Conservation (phyloP, 441 rosid species). For the Erodium texanum region DNA sequence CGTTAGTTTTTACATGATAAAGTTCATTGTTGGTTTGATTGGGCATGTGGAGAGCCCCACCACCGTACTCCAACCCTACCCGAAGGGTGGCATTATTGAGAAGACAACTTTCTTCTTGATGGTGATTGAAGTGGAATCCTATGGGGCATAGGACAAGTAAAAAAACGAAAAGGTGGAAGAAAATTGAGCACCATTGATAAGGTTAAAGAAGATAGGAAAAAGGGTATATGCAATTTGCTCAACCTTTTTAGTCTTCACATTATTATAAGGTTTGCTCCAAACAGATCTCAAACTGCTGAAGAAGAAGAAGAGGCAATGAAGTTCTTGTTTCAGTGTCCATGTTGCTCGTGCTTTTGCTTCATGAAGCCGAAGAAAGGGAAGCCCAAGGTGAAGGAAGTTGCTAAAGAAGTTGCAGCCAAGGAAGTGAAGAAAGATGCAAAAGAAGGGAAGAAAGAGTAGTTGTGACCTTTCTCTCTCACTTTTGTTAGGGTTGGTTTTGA, state of each 20-base stretch:
- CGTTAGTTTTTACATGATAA: too few species aligned
- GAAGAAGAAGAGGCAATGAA: slow-evolving; percentile 38
- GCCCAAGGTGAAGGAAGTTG: slow-evolving; percentile 38
- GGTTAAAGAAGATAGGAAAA: slow-evolving; percentile 16
- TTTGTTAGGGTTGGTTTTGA: not conserved
- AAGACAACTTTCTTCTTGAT: slow-evolving; percentile 28
- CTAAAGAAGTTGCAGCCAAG: slow-evolving; percentile 9
- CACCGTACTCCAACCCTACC: slow-evolving; percentile 2
- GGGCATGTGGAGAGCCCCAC: slow-evolving; percentile 20
- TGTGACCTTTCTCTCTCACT: too few species aligned
- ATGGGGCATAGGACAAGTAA: slow-evolving; percentile 1
- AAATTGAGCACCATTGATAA: slow-evolving; percentile 13
- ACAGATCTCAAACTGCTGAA: not conserved
- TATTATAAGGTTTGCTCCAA: not conserved
- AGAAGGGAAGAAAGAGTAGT: slow-evolving; percentile 28
- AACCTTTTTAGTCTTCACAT: slow-evolving; percentile 2
- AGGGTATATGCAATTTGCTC: slow-evolving; percentile 3
- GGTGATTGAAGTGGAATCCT: slow-evolving; percentile 51
- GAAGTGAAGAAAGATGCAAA: slow-evolving; percentile 16
- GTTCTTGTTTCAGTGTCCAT: slow-evolving; percentile 94
- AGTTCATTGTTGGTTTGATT: too few species aligned
- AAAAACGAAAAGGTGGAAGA: not conserved
- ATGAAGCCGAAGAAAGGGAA: slow-evolving; percentile 66
- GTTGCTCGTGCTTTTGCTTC: slow-evolving; percentile 95
- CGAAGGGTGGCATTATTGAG: slow-evolving; percentile 23